These are phyloP conservation scores for Prinsepia uniflora DNA, from an alignment of 306 rosid species.

Conservation along the genomic window DNA sequence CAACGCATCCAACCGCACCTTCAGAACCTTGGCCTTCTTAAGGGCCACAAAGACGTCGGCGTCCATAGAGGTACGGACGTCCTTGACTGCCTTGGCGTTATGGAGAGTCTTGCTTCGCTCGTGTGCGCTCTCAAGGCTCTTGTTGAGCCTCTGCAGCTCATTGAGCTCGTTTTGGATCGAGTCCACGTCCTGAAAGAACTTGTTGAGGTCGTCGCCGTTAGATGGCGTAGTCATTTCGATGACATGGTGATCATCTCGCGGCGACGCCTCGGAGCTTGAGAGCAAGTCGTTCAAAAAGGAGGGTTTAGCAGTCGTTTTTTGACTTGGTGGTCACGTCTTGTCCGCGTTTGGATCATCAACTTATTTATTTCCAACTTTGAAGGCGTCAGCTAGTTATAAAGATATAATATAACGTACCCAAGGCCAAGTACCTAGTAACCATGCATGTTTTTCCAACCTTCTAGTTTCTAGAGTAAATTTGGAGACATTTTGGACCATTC, in stretches of 20 bases:
- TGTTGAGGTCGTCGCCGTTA: constrained; percentile 45
- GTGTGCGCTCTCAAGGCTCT: constrained; percentile 41
- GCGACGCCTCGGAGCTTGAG: constrained; percentile 50
- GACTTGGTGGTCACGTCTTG: constrained; percentile 6
- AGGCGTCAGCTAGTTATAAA: not conserved
- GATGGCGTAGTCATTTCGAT: constrained; percentile 54
- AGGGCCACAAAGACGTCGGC: constrained; percentile 62
- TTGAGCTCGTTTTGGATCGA: constrained; percentile 67
- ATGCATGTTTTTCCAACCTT: not conserved
- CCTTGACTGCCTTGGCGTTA: constrained; percentile 72
- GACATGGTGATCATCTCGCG: constrained; percentile 65
- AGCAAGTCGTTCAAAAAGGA: constrained; percentile 61
- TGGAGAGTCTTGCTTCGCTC: constrained; percentile 75
- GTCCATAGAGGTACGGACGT: constrained; percentile 80
- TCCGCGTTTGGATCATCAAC: not conserved
- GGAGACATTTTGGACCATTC: not conserved
- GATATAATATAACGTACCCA: not conserved
- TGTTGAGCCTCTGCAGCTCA: constrained; percentile 54
- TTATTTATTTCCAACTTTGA: constrained; percentile 5
- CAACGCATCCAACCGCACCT: constrained; percentile 66
- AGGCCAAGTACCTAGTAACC: not conserved
- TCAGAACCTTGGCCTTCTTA: constrained; percentile 75
- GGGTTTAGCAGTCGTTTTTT: constrained; percentile 13
- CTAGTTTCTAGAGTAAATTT: not conserved
- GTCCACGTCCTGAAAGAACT: constrained; percentile 76